Percentiles rank a stretch among this genome's conserved stretches.
These are phyloP conservation scores for Nemania sp. DNA, from an alignment of 2,329 filamentous ascomycete genomes.

Conservation along the genomic window DNA sequence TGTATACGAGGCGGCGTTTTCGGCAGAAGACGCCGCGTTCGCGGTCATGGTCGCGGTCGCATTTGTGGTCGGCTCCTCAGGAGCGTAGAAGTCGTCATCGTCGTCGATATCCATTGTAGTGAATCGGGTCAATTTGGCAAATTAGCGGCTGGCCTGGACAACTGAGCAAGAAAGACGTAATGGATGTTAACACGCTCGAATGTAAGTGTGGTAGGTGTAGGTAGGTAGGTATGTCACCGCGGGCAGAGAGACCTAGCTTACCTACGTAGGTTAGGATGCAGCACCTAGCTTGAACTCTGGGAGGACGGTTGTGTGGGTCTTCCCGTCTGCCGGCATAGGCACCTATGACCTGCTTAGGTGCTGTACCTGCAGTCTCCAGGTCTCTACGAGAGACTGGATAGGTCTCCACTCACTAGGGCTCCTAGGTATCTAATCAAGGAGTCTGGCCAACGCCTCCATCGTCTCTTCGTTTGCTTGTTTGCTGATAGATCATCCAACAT, in stretches of 20 bases:
- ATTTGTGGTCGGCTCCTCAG: conserved; percentile 64
- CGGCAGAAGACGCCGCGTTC: conserved; percentile 3
- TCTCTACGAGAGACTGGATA: no score
- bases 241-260: no score
- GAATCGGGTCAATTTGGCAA: background rate
- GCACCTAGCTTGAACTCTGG: background rate
- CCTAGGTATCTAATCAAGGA: background rate
- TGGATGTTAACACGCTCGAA: no score
- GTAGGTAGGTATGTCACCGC: no score
- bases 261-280: background rate
- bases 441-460: background rate
- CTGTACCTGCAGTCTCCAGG: no score
- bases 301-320: background rate
- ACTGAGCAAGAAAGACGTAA: no score
- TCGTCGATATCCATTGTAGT: conserved; percentile 67
- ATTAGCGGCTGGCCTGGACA: background rate
- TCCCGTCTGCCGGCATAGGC: background rate
- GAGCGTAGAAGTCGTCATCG: conserved; percentile 68
- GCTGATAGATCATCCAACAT: background rate
- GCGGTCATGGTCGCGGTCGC: conserved; percentile 31
- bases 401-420: no score
- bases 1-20: conserved; percentile 14
- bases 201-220: no score
- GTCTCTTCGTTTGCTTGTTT: conserved; percentile 2
- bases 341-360: no score